These are phyloP conservation scores for Chloranthus sessilifolius DNA, from an alignment of 164 flowering plant species.

Conservation along the genomic window DNA sequence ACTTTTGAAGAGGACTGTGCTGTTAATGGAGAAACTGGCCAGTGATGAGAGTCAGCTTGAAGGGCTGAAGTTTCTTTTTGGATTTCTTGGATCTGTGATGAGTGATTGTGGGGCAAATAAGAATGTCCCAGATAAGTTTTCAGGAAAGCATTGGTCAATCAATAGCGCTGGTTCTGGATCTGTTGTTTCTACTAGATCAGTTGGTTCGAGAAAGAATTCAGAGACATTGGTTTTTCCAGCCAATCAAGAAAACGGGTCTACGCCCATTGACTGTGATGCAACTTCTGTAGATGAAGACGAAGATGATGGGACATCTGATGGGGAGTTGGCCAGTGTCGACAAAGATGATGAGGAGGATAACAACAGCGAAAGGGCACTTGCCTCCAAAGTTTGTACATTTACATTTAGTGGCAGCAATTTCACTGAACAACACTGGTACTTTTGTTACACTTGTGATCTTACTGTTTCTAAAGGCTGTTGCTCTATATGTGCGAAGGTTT, in stretches of 20 bases:
- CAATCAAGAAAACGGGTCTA: constrained; percentile 57
- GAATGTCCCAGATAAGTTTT: constrained; percentile 34
- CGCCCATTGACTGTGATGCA: constrained; percentile 86
- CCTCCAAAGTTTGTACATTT: constrained; percentile 96
- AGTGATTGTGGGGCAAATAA: constrained; percentile 58
- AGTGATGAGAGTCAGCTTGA: constrained; percentile 59
- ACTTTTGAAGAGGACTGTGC: constrained; percentile 53
- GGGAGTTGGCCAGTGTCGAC: constrained; percentile 83
- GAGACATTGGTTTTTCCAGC: constrained; percentile 58
- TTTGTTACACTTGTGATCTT: constrained; percentile 98
- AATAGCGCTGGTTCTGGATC: constrained; percentile 41
- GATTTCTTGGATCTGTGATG: constrained; percentile 56
- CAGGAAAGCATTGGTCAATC: constrained; percentile 42
- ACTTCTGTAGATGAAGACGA: constrained; percentile 94
- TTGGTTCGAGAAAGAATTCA: constrained; percentile 53
- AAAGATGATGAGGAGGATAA: constrained; percentile 91
- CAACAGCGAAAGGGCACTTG: constrained; percentile 84
- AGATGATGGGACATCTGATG: constrained; percentile 99
- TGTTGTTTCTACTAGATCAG: constrained; percentile 35
- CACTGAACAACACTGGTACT: constrained; percentile 99
- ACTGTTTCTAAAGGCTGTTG: constrained; percentile 98
- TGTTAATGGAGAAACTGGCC: constrained; percentile 66
- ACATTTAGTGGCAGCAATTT: constrained; percentile 99
- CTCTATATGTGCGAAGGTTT: constrained; percentile 99
- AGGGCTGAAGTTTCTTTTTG: constrained; percentile 73